Base-by-base conservation (phyloP, 345 rosid species). In the Eucalyptus virginea region DNA sequence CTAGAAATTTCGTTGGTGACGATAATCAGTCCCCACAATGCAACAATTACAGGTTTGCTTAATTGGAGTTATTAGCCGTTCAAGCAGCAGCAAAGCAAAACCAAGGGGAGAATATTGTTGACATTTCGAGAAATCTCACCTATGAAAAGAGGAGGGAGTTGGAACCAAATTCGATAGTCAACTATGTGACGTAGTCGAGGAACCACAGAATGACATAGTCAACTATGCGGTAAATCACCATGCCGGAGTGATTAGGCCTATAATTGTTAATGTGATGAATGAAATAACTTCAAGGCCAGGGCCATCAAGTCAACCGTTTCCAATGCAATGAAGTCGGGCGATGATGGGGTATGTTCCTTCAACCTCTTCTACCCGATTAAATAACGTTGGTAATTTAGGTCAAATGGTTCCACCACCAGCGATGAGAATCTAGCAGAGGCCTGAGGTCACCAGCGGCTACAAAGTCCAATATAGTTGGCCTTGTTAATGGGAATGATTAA, bases 151-250 rank as follows among this genome's bases (percentile, higher is more conserved):
- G 32, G 34, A 28, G 17, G 8, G 34, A 13, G 17, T 62, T 30
- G 69, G 34, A 28, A 30, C 17, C 9, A 62, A 62, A 62, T 2
- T 28, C 8, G 7, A 24, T 6, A 1, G 24, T 52, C 24, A 52
- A 52, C 24, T 19, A 19, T 2, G 24, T 19, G 58, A 19, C 58
- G 0, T 7, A 3, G 56, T 58, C 14, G 65, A 58, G n/a, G 6
- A 58, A 24, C n/a, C 6, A 26, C 65, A 56, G 62, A 56, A 56
- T 23, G 62, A 56, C 62, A 23, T 52, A 52, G 30, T 24, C 62
- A 24, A 24, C 62, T 0, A 56, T 56, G 26, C 6, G 62, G n/a
- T 9, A 58, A 58, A 58, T 58, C 6, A 11, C 13, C n/a, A 11
- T 58, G 30, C n/a, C n/a, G n/a, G 15, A 58, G 65, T 24, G n/a